Conservation (phyloP, 441 rosid species). For the Arabidopsis lyrata region DNA sequence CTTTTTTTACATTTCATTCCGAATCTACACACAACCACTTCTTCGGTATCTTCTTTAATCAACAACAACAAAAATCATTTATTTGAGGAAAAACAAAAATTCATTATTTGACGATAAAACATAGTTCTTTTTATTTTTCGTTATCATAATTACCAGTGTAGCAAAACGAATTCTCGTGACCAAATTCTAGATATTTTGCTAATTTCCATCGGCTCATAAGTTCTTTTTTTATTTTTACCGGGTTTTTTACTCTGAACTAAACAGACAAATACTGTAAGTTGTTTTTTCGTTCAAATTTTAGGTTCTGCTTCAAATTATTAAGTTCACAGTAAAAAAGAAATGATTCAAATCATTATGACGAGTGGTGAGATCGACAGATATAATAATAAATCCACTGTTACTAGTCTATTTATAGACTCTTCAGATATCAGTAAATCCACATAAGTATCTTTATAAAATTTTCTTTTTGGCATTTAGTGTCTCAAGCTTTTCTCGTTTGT, state of each 20-base stretch:
- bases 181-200: no score
- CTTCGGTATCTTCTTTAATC: slow-evolving; percentile 26
- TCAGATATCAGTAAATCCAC: slow-evolving; percentile 33
- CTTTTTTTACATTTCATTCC: slow-evolving; percentile 10
- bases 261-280: slow-evolving; percentile 11
- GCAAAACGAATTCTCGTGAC: no score
- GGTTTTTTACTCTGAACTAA: not conserved
- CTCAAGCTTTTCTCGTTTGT: slow-evolving; percentile 4
- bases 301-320: not conserved
- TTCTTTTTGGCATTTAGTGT: slow-evolving; percentile 37
- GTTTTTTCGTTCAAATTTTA: not conserved
- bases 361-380: slow-evolving; percentile 14
- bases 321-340: slow-evolving; percentile 17
- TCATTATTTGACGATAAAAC: no score
- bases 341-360: slow-evolving; percentile 35
- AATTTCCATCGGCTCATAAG: no score
- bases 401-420: slow-evolving; percentile 40
- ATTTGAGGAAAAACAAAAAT: no score
- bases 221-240: no score
- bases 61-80: not conserved
- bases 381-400: slow-evolving; percentile 20
- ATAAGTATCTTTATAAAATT: not conserved
- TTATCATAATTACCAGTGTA: no score
- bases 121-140: no score
- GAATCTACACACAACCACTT: slow-evolving; percentile 34